These are phyloP conservation scores for Talaromyces sp. DNA, from an alignment of 2,329 filamentous ascomycete species.

Conservation along the genomic window DNA sequence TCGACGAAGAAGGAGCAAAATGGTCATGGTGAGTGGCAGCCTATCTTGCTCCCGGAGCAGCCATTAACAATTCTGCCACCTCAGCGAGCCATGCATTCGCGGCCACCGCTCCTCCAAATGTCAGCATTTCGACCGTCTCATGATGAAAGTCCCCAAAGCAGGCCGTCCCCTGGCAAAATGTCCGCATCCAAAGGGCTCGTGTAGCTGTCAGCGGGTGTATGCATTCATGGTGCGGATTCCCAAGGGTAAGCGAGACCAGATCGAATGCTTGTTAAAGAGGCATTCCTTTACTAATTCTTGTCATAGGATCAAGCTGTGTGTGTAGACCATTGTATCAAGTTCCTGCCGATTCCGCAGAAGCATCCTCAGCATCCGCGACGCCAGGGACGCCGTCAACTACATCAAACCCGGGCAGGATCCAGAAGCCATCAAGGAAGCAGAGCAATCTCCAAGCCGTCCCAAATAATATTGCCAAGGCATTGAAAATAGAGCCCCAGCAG, in stretches of 20 bases:
- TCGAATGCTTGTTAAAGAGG: not conserved
- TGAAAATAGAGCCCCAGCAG: conserved; percentile 18
- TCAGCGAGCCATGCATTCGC: conserved; percentile 45
- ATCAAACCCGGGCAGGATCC: conserved; percentile 28
- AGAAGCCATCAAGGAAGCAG: conserved; percentile 30
- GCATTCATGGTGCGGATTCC: conserved; percentile 44
- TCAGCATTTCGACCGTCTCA: conserved; percentile 44
- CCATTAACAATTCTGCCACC: not conserved
- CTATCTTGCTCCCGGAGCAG: not conserved
- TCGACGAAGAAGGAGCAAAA: conserved; percentile 41
- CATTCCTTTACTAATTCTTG: not conserved
- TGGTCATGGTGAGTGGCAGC: conserved; percentile 39
- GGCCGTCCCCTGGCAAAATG: conserved; percentile 46
- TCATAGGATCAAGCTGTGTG: conserved; percentile 34
- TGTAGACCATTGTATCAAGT: conserved; percentile 40
- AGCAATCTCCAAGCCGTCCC: conserved; percentile 29
- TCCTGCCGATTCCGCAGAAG: conserved; percentile 21
- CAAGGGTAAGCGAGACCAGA: conserved; percentile 28
- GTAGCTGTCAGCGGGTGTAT: conserved; percentile 38
- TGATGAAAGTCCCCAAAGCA: conserved; percentile 48
- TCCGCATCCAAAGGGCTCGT: conserved; percentile 40
- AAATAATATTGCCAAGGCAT: conserved; percentile 30
- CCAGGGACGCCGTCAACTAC: conserved; percentile 14
- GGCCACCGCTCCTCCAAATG: conserved; percentile 48
- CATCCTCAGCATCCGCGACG: conserved; percentile 16